A percentile compares a stretch with the other conserved stretches of the same genome.
These are phyloP conservation scores for Nowakowskiella sp. DNA, from an alignment of 192 early-diverging fungal genomes.

Conservation along the genomic window DNA sequence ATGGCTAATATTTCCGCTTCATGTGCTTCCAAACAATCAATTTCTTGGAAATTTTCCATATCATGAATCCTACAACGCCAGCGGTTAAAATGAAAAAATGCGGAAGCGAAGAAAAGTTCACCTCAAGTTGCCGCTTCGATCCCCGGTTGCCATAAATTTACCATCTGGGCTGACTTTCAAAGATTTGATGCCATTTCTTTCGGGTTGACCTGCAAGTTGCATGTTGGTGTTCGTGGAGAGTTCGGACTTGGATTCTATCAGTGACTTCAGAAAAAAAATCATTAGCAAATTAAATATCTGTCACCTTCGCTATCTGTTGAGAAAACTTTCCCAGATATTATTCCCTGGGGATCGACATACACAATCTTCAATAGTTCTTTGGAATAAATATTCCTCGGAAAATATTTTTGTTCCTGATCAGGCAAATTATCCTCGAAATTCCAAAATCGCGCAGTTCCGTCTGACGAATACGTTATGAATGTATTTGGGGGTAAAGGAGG, in stretches of 20 bases:
- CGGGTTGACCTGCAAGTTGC: slow-evolving; percentile 7
- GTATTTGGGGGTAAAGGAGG: slow-evolving; percentile 53
- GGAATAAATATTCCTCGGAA: slow-evolving; percentile 51
- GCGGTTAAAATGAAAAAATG: not conserved
- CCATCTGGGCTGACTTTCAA: slow-evolving; percentile 58
- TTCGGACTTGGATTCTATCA: slow-evolving; percentile 24
- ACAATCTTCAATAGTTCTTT: slow-evolving; percentile 51
- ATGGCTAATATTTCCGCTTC: slow-evolving; percentile 70
- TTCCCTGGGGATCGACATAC: slow-evolving; percentile 44
- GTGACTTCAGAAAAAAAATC: not conserved
- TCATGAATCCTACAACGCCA: slow-evolving; percentile 44
- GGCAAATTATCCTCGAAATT: slow-evolving; percentile 42
- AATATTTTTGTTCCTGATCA: slow-evolving; percentile 6
- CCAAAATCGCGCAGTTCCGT: slow-evolving; percentile 75
- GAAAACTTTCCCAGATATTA: slow-evolving; percentile 14
- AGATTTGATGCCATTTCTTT: slow-evolving; percentile 60
- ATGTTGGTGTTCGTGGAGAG: slow-evolving; percentile 13
- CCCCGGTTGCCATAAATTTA: slow-evolving; percentile 59
- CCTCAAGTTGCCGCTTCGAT: slow-evolving; percentile 63
- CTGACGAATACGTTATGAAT: slow-evolving; percentile 67
- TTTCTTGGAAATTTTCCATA: slow-evolving; percentile 47
- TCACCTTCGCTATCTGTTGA: too few species aligned
- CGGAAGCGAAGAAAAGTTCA: slow-evolving; percentile 10
- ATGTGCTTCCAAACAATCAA: slow-evolving; percentile 65
- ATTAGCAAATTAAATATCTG: too few species aligned